Conservation (phyloP, 2,329 filamentous ascomycete genomes). For the Colletotrichum euphorbiae region DNA sequence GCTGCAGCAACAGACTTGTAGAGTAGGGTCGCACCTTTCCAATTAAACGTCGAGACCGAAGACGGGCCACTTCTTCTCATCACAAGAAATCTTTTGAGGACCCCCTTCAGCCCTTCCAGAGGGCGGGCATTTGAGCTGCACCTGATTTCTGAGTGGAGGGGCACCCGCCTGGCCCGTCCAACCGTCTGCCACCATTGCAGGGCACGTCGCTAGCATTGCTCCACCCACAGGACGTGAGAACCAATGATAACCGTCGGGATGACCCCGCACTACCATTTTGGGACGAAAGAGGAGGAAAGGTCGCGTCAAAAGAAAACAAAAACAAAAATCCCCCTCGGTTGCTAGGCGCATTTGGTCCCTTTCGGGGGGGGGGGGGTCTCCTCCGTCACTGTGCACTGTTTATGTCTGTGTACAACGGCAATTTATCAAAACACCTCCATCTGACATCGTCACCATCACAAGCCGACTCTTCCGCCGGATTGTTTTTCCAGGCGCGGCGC, state of each 20-base stretch:
- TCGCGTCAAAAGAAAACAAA: constrained; percentile 49
- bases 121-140: constrained; percentile 6
- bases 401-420: constrained; percentile 4
- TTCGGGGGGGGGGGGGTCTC: background rate
- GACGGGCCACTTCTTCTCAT: background rate
- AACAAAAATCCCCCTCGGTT: constrained; percentile 43
- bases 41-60: background rate
- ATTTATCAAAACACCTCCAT: background rate
- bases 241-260: background rate
- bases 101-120: background rate
- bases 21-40: no score
- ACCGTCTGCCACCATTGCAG: constrained; percentile 9
- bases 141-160: constrained; percentile 31
- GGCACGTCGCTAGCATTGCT: background rate
- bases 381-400: background rate
- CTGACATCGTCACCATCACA: constrained; percentile 28
- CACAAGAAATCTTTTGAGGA: constrained; percentile 6
- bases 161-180: constrained; percentile 8
- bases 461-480: constrained; percentile 6
- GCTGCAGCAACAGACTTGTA: no score
- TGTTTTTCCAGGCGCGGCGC: constrained; percentile 23
- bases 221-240: background rate
- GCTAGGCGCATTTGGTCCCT: constrained; percentile 41
- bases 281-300: background rate
- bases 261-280: constrained; percentile 31